These are phyloP conservation scores for Xenoacremonium recifei DNA, from an alignment of 2,329 filamentous ascomycete genomes.

Conservation along the genomic window DNA sequence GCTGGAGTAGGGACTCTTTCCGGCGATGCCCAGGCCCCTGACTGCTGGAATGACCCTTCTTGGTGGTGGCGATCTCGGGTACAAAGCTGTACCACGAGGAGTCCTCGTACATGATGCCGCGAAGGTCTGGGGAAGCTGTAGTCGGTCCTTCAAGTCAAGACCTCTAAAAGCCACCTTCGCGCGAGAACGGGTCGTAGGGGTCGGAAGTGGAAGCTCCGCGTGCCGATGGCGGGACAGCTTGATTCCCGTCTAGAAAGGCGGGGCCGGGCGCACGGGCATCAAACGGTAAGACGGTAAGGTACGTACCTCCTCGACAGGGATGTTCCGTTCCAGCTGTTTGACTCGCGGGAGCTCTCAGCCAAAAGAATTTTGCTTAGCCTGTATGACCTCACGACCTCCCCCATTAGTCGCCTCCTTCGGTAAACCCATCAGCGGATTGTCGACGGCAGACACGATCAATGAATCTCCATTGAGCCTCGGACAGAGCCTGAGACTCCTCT, in stretches of 20 bases:
- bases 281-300: neutral
- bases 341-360: constrained; percentile 4
- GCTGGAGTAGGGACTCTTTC: constrained; percentile 67
- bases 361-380: constrained; percentile 29
- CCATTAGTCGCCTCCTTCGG: neutral
- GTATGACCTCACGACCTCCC: constrained; percentile 26
- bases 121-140: constrained; percentile 16
- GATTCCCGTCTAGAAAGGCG: constrained; percentile 2
- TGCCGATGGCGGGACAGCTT: constrained; percentile 23
- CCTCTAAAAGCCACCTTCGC: constrained; percentile 29
- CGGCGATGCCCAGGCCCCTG: constrained; percentile 58
- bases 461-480: neutral
- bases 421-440: neutral
- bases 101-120: constrained; percentile 72
- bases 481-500: neutral
- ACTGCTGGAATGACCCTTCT: constrained; percentile 43
- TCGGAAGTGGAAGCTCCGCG: constrained; percentile 29
- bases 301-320: constrained; percentile 2
- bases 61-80: constrained; percentile 57
- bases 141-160: too few relatives aligned
- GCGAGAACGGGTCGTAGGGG: constrained; percentile 19
- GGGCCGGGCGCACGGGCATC: constrained; percentile 2
- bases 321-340: constrained; percentile 8
- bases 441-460: neutral
- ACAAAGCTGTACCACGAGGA: constrained; percentile 82